Conservation (phyloP, 345 rosid genomes). For the Arabidopsis suecica region DNA sequence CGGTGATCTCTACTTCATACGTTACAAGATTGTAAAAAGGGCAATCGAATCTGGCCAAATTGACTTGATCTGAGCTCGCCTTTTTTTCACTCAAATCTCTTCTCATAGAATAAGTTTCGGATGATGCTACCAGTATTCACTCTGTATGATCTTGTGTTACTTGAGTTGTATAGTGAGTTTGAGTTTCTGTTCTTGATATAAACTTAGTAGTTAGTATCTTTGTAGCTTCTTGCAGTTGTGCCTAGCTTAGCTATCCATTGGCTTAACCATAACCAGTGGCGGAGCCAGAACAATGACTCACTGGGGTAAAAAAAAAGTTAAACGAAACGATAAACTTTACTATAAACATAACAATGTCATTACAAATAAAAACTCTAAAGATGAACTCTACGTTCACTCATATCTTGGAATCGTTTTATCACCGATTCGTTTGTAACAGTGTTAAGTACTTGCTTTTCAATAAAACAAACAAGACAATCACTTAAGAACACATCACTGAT, state of each 20-base stretch:
- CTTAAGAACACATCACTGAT: too few species aligned
- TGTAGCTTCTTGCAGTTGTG: neutral
- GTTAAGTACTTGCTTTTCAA: too few species aligned
- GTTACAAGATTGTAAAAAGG: constrained; percentile 42
- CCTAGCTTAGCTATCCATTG: neutral
- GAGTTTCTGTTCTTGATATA: neutral
- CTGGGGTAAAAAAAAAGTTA: too few species aligned
- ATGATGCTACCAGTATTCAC: neutral
- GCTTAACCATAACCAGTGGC: neutral
- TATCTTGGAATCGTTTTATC: too few species aligned
- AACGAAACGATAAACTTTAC: too few species aligned
- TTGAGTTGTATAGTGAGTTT: neutral
- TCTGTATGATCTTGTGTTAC: neutral
- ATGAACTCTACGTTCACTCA: too few species aligned
- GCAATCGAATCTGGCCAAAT: constrained; percentile 45
- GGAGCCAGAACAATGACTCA: too few species aligned
- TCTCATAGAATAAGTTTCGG: neutral
- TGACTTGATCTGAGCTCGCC: constrained; percentile 39
- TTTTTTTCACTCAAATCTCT: neutral
- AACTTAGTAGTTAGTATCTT: neutral
- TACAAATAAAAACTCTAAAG: too few species aligned
- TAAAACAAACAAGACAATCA: too few species aligned
- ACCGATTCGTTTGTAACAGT: too few species aligned
- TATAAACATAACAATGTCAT: too few species aligned
- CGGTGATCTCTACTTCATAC: constrained; percentile 47